A percentile compares a stretch with the other conserved stretches of the same genome.
Conservation (phyloP, 805 yeast species). For the Yarrowia osloensis region DNA sequence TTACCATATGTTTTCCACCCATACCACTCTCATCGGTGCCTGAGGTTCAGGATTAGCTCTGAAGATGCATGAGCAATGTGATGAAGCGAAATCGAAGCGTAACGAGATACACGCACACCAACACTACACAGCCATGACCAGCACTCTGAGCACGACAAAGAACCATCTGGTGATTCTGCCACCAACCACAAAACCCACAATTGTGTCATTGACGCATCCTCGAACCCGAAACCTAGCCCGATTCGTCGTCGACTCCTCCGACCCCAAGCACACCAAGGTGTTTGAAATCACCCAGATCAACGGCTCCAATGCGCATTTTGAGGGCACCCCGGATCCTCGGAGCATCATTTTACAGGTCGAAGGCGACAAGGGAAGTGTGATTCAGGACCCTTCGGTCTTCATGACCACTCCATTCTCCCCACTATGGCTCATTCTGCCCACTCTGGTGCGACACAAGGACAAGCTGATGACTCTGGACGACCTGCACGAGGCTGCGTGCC, state of each 20-base stretch:
- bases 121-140: not conserved
- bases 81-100: conserved; percentile 8
- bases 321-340: conserved; percentile 20
- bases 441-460: conserved; percentile 10
- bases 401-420: conserved; percentile 29
- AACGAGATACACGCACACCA: not conserved
- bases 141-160: conserved; percentile 8
- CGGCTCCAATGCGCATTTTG: conserved; percentile 25
- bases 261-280: conserved; percentile 20
- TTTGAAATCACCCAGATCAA: conserved; percentile 28
- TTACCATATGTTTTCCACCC: too few relatives aligned
- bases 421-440: conserved; percentile 24
- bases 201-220: conserved; percentile 19
- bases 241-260: conserved; percentile 19
- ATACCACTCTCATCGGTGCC: not conserved
- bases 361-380: conserved; percentile 18
- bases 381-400: conserved; percentile 27
- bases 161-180: conserved; percentile 16
- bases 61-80: conserved; percentile 14
- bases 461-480: conserved; percentile 27
- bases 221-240: conserved; percentile 12
- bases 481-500: conserved; percentile 9
- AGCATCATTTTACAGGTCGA: conserved; percentile 8
- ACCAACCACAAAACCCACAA: conserved; percentile 10
- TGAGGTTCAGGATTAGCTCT: conserved; percentile 2